Percentiles rank a stretch among this genome's conserved stretches.
Conservation (phyloP, 2,329 filamentous ascomycete species). For the Alternaria arborescens region DNA sequence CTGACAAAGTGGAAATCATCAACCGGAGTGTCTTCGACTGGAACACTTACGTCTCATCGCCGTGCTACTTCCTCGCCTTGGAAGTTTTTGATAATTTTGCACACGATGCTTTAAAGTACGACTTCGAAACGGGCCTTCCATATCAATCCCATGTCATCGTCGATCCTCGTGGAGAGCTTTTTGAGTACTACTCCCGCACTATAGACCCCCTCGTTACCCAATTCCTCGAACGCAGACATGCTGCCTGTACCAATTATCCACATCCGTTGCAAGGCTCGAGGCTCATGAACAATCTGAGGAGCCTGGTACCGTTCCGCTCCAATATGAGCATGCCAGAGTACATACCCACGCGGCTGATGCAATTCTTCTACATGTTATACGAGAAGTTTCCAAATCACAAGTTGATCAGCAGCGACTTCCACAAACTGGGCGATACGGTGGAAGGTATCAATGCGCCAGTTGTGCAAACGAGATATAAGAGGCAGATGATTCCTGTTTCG, state of each 20-base stretch:
- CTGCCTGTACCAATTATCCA: constrained; percentile 70
- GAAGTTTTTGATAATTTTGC: constrained; percentile 99
- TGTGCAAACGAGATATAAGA: constrained; percentile 91
- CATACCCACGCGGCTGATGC: constrained; percentile 92
- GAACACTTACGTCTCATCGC: constrained; percentile 84
- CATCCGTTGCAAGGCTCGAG: constrained; percentile 66
- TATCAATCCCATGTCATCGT: constrained; percentile 90
- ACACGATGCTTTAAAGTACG: constrained; percentile 93
- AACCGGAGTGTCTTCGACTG: constrained; percentile 96
- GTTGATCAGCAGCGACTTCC: constrained; percentile 89
- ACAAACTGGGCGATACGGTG: constrained; percentile 82
- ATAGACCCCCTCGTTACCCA: constrained; percentile 84
- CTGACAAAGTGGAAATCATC: constrained; percentile 89
- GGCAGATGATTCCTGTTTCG: constrained; percentile 85
- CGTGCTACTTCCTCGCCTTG: constrained; percentile 96
- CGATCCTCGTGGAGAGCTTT: constrained; percentile 85
- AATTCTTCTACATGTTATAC: constrained; percentile 92
- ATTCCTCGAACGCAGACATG: constrained; percentile 84
- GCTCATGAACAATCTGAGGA: constrained; percentile 68
- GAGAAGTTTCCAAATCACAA: constrained; percentile 90
- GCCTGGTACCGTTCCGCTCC: constrained; percentile 72
- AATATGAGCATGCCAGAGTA: constrained; percentile 89
- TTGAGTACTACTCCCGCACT: constrained; percentile 85
- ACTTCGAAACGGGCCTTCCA: constrained; percentile 79
- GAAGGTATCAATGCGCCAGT: constrained; percentile 90